phyloP scores from a whole-genome alignment of 2,329 filamentous ascomycete species.

The Talaromyces funiculosus region DNA sequence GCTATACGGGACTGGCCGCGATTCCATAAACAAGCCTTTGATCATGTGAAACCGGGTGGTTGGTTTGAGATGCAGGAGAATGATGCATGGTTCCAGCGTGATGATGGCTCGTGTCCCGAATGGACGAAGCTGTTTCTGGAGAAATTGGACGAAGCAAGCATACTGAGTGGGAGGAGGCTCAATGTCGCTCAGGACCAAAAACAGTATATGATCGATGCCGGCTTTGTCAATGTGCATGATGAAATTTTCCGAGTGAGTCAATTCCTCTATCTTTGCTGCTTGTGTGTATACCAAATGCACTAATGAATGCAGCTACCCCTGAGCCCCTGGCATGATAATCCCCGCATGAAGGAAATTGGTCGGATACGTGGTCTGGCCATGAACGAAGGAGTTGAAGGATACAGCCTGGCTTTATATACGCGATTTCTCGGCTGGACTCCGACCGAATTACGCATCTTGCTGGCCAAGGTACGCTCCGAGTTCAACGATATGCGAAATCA shows the following conservation, averaged over 20 bases:
- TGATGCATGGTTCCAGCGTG: slow-evolving; percentile 35
- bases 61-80: slow-evolving; percentile 48
- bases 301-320: slow-evolving; percentile 20
- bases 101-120: slow-evolving; percentile 31
- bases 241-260: slow-evolving; percentile 17
- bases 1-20: slow-evolving; percentile 17
- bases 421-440: slow-evolving; percentile 38
- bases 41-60: slow-evolving; percentile 42
- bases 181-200: slow-evolving; percentile 35
- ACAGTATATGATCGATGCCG: slow-evolving; percentile 34
- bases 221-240: slow-evolving; percentile 41
- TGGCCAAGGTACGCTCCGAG: slow-evolving; percentile 23
- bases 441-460: slow-evolving; percentile 41
- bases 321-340: slow-evolving; percentile 44
- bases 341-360: slow-evolving; percentile 47
- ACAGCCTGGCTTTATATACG: slow-evolving; percentile 39
- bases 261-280: neutral
- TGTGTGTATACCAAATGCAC: no score
- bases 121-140: slow-evolving; percentile 31
- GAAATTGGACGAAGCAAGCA: slow-evolving; percentile 26
- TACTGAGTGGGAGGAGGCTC: slow-evolving; percentile 12
- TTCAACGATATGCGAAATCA: slow-evolving; percentile 22
- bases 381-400: slow-evolving; percentile 38
- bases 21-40: slow-evolving; percentile 17
- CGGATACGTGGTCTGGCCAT: slow-evolving; percentile 37